These are phyloP conservation scores for Geopyxis carbonaria DNA, from an alignment of 495 filamentous ascomycete species.

Conservation along the genomic window DNA sequence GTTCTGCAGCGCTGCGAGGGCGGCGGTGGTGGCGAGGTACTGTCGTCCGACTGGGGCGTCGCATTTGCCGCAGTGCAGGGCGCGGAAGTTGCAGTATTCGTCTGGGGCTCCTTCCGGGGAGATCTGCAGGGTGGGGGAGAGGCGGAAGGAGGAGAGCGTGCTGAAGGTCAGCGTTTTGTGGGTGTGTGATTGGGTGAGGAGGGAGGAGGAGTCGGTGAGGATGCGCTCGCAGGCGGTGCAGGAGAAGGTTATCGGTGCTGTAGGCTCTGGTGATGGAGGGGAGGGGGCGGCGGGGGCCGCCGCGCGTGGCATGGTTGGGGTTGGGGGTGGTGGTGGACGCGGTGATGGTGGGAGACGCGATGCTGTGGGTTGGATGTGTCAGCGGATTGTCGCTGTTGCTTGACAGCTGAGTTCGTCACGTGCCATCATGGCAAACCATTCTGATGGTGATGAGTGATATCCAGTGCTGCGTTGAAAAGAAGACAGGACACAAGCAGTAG, in stretches of 20 bases:
- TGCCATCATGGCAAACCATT: too few species aligned
- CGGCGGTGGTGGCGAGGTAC: slow-evolving; percentile 19
- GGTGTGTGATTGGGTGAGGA: background rate
- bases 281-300: background rate
- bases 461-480: too few species aligned
- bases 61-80: slow-evolving; percentile 19
- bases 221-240: slow-evolving; percentile 22
- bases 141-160: background rate
- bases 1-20: slow-evolving; percentile 15
- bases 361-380: too few species aligned
- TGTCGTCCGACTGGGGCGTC: slow-evolving; percentile 10
- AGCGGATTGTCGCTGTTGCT: too few species aligned
- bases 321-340: background rate
- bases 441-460: too few species aligned
- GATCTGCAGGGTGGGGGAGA: too few species aligned
- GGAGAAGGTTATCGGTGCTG: slow-evolving; percentile 15
- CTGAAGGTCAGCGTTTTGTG: background rate
- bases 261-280: background rate
- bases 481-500: too few species aligned
- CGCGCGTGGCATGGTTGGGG: background rate
- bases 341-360: slow-evolving; percentile 1
- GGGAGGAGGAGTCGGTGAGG: slow-evolving; percentile 10
- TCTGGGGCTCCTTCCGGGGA: background rate
- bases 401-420: too few species aligned
- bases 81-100: slow-evolving; percentile 1